phyloP scores from a whole-genome alignment of 768 basidiomycete genomes.

The Mycena kentingensis region DNA sequence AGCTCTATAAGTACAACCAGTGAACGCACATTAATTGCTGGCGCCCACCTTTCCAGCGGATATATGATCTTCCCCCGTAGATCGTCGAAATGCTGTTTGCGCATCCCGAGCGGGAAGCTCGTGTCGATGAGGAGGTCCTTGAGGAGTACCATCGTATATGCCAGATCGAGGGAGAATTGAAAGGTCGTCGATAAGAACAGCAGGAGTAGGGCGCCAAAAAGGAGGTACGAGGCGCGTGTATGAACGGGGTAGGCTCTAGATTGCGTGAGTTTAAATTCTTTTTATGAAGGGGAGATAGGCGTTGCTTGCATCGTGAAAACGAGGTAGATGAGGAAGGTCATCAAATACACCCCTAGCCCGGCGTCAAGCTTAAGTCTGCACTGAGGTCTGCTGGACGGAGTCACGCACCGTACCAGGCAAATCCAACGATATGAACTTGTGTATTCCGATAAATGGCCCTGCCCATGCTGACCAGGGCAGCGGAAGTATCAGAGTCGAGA shows the following conservation, averaged over 20 bases:
- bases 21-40: constrained; percentile 4
- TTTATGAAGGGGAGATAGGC: not conserved
- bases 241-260: not conserved
- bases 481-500: too few species aligned
- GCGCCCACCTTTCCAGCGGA: not conserved
- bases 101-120: not conserved
- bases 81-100: constrained; percentile 1
- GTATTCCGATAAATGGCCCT: constrained; percentile 3
- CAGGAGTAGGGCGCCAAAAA: constrained; percentile 10
- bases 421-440: constrained; percentile 6
- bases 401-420: constrained; percentile 5
- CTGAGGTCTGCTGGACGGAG: not conserved
- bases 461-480: constrained; percentile 3
- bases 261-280: not conserved
- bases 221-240: not conserved
- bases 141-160: constrained; percentile 2
- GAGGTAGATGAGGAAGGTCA: constrained; percentile 5
- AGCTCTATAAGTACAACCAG: not conserved
- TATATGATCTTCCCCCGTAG: not conserved
- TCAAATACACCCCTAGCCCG: constrained; percentile 12
- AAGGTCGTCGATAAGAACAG: constrained; percentile 13
- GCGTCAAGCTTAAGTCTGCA: not conserved
- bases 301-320: constrained; percentile 2
- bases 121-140: constrained; percentile 4
- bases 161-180: constrained; percentile 7